Conservation (phyloP, 257 asterid genomes). For the Lavandula angustifolia region DNA sequence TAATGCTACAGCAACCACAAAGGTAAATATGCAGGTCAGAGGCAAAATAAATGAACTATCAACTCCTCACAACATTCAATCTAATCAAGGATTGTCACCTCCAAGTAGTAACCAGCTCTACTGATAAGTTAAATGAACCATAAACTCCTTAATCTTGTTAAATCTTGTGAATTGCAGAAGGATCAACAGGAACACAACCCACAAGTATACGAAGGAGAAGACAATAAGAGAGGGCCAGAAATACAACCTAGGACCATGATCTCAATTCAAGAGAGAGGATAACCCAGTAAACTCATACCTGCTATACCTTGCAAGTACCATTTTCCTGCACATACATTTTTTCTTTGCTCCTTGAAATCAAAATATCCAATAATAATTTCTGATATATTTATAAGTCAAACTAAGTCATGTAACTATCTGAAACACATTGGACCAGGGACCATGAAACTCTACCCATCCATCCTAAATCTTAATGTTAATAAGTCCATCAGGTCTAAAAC, state of each 20-base stretch:
- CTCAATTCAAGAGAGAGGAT: neutral
- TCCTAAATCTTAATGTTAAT: slow-evolving; percentile 5
- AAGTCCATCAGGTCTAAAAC: neutral
- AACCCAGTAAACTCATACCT: neutral
- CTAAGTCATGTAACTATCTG: neutral
- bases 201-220: neutral
- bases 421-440: neutral
- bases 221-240: neutral
- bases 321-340: neutral
- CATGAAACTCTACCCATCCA: neutral
- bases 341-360: neutral
- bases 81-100: neutral
- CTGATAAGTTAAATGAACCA: slow-evolving; percentile 21
- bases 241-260: neutral
- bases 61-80: neutral
- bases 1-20: slow-evolving; percentile 9
- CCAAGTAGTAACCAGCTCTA: slow-evolving; percentile 3
- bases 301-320: neutral
- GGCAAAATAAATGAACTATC: neutral
- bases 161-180: slow-evolving; percentile 12
- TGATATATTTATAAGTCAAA: neutral
- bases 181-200: neutral
- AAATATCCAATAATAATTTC: slow-evolving; percentile 10
- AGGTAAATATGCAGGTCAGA: neutral
- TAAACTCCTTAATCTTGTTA: slow-evolving; percentile 6